phyloP scores from a whole-genome alignment of 805 yeast species.

The Lipomyces starkeyi region DNA sequence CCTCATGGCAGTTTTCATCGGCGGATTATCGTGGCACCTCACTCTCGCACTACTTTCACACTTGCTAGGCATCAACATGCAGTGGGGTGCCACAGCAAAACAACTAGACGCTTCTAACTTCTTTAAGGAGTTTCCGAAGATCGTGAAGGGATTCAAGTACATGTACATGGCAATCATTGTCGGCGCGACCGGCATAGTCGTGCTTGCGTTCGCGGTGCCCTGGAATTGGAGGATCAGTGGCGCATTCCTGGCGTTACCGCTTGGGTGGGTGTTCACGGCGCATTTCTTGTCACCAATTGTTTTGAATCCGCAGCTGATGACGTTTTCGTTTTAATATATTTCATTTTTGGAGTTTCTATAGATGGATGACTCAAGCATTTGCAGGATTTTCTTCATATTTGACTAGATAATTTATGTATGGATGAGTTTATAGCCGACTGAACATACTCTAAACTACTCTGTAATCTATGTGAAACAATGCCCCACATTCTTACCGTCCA shows the following conservation, averaged over 20 bases:
- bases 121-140: conserved; percentile 32
- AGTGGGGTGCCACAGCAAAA: conserved; percentile 36
- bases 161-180: conserved; percentile 19
- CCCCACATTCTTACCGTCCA: too few species aligned
- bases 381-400: too few species aligned
- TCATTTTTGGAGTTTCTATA: neutral
- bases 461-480: too few species aligned
- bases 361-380: neutral
- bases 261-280: conserved; percentile 29
- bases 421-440: too few species aligned
- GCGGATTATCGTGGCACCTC: conserved; percentile 31
- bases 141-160: conserved; percentile 24
- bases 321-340: conserved; percentile 26
- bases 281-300: conserved; percentile 30
- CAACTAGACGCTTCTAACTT: conserved; percentile 32
- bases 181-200: conserved; percentile 14
- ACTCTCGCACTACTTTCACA: conserved; percentile 27
- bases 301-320: conserved; percentile 33
- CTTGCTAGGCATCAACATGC: conserved; percentile 31
- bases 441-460: too few species aligned
- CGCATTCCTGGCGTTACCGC: conserved; percentile 21
- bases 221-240: conserved; percentile 31
- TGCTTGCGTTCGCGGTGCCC: conserved; percentile 30
- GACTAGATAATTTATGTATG: too few species aligned
- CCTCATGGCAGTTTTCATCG: conserved; percentile 28